Base-by-base conservation (phyloP, 2,329 filamentous ascomycete species). In the Sphaerulina musiva region DNA sequence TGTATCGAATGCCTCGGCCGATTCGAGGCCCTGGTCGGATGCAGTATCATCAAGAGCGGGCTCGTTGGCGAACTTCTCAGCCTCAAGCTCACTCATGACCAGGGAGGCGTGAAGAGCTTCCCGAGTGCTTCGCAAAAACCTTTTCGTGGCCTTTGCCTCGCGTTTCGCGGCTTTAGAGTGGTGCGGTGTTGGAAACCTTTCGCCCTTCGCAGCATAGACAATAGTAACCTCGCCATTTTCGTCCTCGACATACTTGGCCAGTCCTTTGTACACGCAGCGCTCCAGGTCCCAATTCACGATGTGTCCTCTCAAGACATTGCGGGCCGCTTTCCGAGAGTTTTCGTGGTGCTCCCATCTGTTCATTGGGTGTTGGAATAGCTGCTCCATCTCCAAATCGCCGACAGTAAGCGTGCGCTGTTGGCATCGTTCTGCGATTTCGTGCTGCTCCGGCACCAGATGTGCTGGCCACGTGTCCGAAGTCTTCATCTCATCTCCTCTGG, bases 251-350 rank as follows among this genome's bases (percentile, higher is more conserved):
- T 45, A 56, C 23, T 56, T 53, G 17, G 54, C 54, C 26, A 46
- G 47, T 26, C 54, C 50, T 17, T 40, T 40, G 47, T 53, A 51
- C 26, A 56, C 39, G 41, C 46, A n/a, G 26, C 43, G 31, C 12
- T 53, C 54, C 9, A 50, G 46, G 17, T 53, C 39, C 40, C 50
- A 53, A 38, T 47, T 34, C 2, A 49, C 44, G 14, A 56, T 46
- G 17, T 53, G 43, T 8, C 40, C 46, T 36, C 54, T 50, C 38
- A 56, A 39, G 9, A 40, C 26, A 46, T 56, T 56, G 11, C 48
- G 50, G 20, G 54, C 54, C 11, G 14, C 14, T 32, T 36, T 53
- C 10, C 46, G 41, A 26, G 43, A 11, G n/a, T 56, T 40, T 23
- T 53, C 50, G 20, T 23, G 46, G 5, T 17, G 10, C 29, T 56